Base-by-base conservation (phyloP, 495 filamentous ascomycete genomes). In the Astrothelium macrocarpum region DNA sequence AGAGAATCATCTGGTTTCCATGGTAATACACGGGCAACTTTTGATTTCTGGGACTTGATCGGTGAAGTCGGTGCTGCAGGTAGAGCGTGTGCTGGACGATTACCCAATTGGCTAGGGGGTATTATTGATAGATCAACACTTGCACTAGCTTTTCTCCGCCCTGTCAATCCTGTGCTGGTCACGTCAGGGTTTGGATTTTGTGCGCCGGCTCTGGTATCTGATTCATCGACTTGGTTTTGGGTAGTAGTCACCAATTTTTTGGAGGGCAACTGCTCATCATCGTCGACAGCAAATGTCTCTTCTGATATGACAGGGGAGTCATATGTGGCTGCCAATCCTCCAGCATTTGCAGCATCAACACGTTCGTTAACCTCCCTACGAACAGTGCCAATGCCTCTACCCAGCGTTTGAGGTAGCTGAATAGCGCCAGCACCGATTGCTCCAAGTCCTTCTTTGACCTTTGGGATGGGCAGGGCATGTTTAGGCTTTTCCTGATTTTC, bases 311-410 rank as follows among this genome's bases (percentile, higher is more conserved):
- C 49, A 5, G 49, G 49, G 20, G 49, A 56, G 5, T 56, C 49
- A 29, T 56, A 26, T 11, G 49, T 26, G n/a, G 49, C 20, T 56
- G 49, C 49, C 16, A 56, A 25, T 28, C 49, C 49, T 26, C 49
- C 49, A 29, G 49, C 49, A 29, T 56, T 56, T 29, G 49, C 49
- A 26, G 77, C 78, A 64, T 78, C 80, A 7, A 84, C 83, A 28
- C 86, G 53, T 53, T 77, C 81, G 1, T 80, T 88, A 12, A 93
- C 78, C 34, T 84, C 85, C 18, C 84, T 81, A 4, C 84, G 82
- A 23, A 91, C 78, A 26, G 78, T 81, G 43, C 72, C 80, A 39
- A 49, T 49, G 45, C 45, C 45, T 20, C 45, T 49, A 49, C 49
- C 49, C 49, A 56, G 20, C 25, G 49, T 56, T 16, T 28, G 25